Conservation (phyloP, 768 basidiomycete genomes). For the Termitomyces sp. region DNA sequence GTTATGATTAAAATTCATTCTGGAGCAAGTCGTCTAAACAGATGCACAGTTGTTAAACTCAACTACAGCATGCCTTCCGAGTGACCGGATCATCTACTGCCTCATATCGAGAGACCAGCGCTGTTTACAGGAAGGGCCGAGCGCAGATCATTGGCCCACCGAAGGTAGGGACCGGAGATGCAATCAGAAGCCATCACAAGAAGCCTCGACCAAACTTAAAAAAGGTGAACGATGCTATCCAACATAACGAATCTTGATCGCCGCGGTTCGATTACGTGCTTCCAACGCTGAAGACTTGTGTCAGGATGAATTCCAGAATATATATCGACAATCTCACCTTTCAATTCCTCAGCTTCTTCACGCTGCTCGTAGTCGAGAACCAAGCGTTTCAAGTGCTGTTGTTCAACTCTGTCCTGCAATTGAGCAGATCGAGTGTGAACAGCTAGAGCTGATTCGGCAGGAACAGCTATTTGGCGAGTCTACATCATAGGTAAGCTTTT, state of each 20-base stretch:
- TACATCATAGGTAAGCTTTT: slow-evolving; percentile 23
- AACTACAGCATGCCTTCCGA: not conserved
- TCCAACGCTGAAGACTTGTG: slow-evolving; percentile 46
- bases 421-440: slow-evolving; percentile 90
- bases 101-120: slow-evolving; percentile 1
- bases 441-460: slow-evolving; percentile 81
- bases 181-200: not conserved
- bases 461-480: slow-evolving; percentile 87
- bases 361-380: slow-evolving; percentile 89
- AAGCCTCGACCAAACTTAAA: slow-evolving; percentile 1
- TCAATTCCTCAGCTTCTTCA: slow-evolving; percentile 79
- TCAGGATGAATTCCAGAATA: not conserved
- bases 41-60: not conserved
- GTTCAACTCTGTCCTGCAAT: slow-evolving; percentile 90
- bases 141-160: not conserved
- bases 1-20: too few species aligned
- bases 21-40: not conserved
- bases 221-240: slow-evolving; percentile 31
- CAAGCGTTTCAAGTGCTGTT: slow-evolving; percentile 93
- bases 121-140: not conserved
- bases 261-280: slow-evolving; percentile 57
- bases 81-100: slow-evolving; percentile 21
- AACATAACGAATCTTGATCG: slow-evolving; percentile 73
- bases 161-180: not conserved
- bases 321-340: slow-evolving; percentile 39